Conservation (phyloP, 805 yeast genomes). For the Yamadazyma paraphyllophila region DNA sequence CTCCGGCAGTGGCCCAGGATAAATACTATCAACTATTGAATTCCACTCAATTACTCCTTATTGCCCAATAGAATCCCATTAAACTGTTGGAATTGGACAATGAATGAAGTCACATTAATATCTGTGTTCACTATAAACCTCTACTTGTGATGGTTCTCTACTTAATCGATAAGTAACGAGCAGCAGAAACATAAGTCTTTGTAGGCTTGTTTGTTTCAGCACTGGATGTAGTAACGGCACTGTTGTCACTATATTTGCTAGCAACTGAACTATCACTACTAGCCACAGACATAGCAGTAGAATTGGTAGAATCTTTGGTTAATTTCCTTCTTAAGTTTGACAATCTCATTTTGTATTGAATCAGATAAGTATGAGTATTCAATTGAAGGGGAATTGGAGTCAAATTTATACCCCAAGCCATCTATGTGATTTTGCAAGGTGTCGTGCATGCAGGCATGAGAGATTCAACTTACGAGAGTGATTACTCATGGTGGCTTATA, state of each 20-base stretch:
- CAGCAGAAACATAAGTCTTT: constrained; percentile 4
- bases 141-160: no score
- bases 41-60: no score
- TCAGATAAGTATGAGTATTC: background rate
- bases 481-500: no score
- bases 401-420: background rate
- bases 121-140: no score
- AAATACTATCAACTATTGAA: background rate
- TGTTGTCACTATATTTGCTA: background rate
- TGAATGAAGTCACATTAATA: no score
- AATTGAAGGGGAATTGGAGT: background rate
- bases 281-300: constrained; percentile 4
- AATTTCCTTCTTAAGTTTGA: background rate
- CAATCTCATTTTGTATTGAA: background rate
- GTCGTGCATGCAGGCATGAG: no score
- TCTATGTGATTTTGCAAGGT: background rate
- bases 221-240: no score
- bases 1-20: no score
- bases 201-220: background rate
- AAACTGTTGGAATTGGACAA: no score
- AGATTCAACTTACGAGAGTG: no score
- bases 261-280: background rate
- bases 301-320: constrained; percentile 4
- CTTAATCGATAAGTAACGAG: constrained; percentile 3
- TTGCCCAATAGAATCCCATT: no score